Evolutionary conservation across 2,329 filamentous ascomycete genomes (phyloP), one percentile per base, ranked within the genome.

Genomic region (Penicillium sp.): DNA sequence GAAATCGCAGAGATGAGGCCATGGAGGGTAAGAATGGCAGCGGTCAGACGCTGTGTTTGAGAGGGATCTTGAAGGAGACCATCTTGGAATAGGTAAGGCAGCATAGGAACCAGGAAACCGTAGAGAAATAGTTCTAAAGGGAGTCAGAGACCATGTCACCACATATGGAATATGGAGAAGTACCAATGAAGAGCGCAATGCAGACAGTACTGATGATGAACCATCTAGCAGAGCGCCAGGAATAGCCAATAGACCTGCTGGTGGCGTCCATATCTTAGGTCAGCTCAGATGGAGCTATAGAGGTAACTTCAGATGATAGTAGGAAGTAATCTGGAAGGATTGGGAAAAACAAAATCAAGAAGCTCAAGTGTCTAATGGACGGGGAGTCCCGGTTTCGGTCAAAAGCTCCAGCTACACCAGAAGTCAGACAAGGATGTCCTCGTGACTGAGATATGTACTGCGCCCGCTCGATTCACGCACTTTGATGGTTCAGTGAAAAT

Each of bases 31-130:
- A 71, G 57, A 2, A 71, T 47, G 0, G 54, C 50, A 3, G 66
- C 61, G 2, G 61, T 70, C 23, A 65, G 43, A 5, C 49, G 35
- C 40, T 70, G 69, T 3, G 64, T 67, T 18, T 63, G 46, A 7
- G 61, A 59, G 3, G 58, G 61, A 27, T 65, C 59, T 29, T 63
- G 35, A 13, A 61, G 36, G 13, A 72, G 55, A 8, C 68, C 67
- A 18, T 50, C 54, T 52, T 70, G 61, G 5, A 72, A 55, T 63
- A 72, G 69, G 38, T 69, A 69, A 5, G 61, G 57, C 13, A 73
- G 52, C 34, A 72, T 69, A 7, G 70, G 69, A 5, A 71, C 66
- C 9, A 70, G 46, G 40, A 71, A 71, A 41, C 62, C 63, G 57
- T 66, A 72, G n/a, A 72, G 65, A 34, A 71, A 67, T 7, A 61